phyloP scores from a whole-genome alignment of 2,329 filamentous ascomycete species.

The Venturia oleaginea region DNA sequence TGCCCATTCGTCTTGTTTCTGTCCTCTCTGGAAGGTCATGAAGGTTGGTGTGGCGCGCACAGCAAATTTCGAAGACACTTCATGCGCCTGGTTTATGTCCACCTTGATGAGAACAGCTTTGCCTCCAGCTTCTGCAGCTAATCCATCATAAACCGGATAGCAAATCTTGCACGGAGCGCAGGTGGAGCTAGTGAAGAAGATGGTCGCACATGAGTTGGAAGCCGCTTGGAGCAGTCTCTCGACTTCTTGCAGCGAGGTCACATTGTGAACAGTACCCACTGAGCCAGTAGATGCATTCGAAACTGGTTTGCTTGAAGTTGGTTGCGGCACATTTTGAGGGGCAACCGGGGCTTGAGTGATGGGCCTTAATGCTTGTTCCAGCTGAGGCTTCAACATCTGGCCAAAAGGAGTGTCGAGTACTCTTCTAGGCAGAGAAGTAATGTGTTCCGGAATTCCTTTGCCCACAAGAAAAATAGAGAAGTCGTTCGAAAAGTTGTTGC shows the following conservation, averaged over 20 bases:
- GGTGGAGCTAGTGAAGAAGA: constrained; percentile 88
- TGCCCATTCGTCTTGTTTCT: constrained; percentile 70
- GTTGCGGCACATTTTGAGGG: constrained; percentile 21
- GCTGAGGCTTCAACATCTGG: constrained; percentile 73
- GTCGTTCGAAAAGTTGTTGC: constrained; percentile 95
- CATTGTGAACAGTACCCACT: constrained; percentile 48
- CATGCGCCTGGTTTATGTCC: constrained; percentile 58
- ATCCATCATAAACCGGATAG: constrained; percentile 71
- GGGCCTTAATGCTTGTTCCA: constrained; percentile 54
- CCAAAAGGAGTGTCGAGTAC: constrained; percentile 84
- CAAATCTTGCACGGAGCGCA: constrained; percentile 77
- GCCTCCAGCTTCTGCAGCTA: constrained; percentile 62
- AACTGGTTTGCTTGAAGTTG: constrained; percentile 1
- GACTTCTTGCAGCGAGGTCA: constrained; percentile 51
- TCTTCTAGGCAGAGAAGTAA: constrained; percentile 72
- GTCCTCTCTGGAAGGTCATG: constrained; percentile 69
- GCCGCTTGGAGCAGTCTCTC: constrained; percentile 52
- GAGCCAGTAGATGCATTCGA: constrained; percentile 15
- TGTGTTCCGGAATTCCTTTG: constrained; percentile 78
- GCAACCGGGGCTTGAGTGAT: constrained; percentile 51
- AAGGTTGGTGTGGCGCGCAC: constrained; percentile 81
- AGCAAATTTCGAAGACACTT: constrained; percentile 55
- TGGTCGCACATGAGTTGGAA: constrained; percentile 59
- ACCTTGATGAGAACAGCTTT: constrained; percentile 72
- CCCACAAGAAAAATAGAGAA: constrained; percentile 84